Base-by-base conservation (phyloP, 805 yeast species). In the Starmerella vaccinii region DNA sequence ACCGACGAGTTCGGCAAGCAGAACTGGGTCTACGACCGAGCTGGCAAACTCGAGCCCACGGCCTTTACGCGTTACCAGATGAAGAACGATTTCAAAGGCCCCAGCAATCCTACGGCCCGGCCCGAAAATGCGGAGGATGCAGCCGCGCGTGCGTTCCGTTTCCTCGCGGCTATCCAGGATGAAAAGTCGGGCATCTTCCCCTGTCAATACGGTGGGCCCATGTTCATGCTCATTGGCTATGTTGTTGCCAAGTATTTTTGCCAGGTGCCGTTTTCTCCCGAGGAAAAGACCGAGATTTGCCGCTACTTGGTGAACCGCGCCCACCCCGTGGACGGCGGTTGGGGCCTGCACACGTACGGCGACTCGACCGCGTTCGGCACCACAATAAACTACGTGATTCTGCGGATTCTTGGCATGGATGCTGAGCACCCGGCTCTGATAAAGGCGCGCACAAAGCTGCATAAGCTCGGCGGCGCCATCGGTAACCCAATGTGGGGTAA, bases 301-400 rank as follows among this genome's bases (percentile, higher is more conserved):
- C 73, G 98, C 52, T 92, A 89, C 63, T 68, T 92, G 16, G 85
- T 87, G n/a, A 92, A 92, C 64, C 76, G 86, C 0, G 82, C 97
- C 0, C 96, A 92, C 64, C 97, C 97, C 0, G 95, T 89, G 0
- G 98, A 92, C 66, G 99, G 99, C n/a, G 99, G 98, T 2, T 92
- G 99, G 99, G 99, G 99, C 0, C 71, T 92, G 34, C 97, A 92
- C 64, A 78, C 88, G 4, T 80, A 78, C 47, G 99, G 92, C 64
- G 92, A 90, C 64, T 81, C 92, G 8, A 92, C 99, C 0, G 92
- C 92, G 58, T 89, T 89, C 65, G 98, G 99, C 5, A 92, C 99
- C 1, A 73, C 85, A 0, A 75, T 92, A 58, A 89, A 88, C 66
- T 92, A 92, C 65, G 82, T 90, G 7, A 69, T 71, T n/a, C 70